A percentile compares a stretch with the other conserved stretches of the same genome.
These are phyloP conservation scores for Bipolaris oryzae DNA, from an alignment of 2,329 filamentous ascomycete species.

Conservation along the genomic window DNA sequence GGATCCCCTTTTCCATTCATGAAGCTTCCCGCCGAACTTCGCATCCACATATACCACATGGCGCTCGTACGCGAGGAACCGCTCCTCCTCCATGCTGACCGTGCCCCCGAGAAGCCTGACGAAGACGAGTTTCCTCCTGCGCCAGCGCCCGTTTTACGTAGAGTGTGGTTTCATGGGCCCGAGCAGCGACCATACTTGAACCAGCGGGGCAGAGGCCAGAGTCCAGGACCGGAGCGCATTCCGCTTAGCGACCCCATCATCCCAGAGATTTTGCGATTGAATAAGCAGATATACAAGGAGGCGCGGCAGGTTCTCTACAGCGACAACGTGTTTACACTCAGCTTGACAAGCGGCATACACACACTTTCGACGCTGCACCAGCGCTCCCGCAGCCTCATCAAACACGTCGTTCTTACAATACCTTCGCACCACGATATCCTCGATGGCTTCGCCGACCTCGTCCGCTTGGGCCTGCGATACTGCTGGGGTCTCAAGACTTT, in stretches of 20 bases:
- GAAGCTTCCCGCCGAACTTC: slow-evolving; percentile 54
- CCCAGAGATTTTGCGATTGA: slow-evolving; percentile 49
- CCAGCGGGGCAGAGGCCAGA: background rate
- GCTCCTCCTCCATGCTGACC: slow-evolving; percentile 37
- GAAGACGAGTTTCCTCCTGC: slow-evolving; percentile 11
- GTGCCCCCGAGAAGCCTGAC: slow-evolving; percentile 17
- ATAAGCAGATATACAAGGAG: slow-evolving; percentile 48
- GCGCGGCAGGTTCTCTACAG: slow-evolving; percentile 40
- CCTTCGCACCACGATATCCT: slow-evolving; percentile 55
- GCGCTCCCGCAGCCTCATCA: slow-evolving; percentile 52
- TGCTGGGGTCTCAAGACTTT: slow-evolving; percentile 54
- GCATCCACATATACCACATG: slow-evolving; percentile 53
- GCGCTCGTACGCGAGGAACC: slow-evolving; percentile 39
- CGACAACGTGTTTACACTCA: slow-evolving; percentile 45
- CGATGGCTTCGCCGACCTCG: slow-evolving; percentile 54
- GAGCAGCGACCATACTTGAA: background rate
- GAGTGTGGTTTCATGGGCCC: background rate
- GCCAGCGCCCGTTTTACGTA: background rate
- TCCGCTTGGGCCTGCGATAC: slow-evolving; percentile 54
- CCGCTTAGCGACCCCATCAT: slow-evolving; percentile 43
- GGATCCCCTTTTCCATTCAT: slow-evolving; percentile 47
- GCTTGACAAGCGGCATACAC: slow-evolving; percentile 46
- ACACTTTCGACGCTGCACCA: slow-evolving; percentile 52
- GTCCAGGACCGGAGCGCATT: background rate
- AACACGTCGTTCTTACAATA: slow-evolving; percentile 52